Evolutionary conservation across 257 asterid species (phyloP).

Genomic region (Penstemon eatonii): DNA sequence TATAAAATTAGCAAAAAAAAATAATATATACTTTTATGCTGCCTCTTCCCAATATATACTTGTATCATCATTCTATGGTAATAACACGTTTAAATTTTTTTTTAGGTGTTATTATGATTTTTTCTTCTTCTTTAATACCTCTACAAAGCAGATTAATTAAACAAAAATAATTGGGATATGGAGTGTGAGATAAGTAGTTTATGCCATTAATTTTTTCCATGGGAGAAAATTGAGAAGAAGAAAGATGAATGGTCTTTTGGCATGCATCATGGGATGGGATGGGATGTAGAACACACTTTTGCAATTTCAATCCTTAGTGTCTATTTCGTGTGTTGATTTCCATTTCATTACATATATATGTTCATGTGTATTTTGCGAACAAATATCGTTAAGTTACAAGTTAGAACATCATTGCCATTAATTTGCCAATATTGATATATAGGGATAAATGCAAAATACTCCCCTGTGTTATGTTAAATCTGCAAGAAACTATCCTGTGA

Average conservation of each 20-base stretch:
- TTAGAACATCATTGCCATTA: background rate
- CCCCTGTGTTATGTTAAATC: background rate
- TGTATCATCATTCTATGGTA: slow-evolving; percentile 28
- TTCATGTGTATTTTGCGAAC: no score
- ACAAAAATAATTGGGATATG: no score
- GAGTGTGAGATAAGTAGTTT: slow-evolving; percentile 5
- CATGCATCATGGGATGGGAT: slow-evolving; percentile 33
- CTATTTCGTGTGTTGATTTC: background rate
- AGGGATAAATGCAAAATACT: background rate
- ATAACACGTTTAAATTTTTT: no score
- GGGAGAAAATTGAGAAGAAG: slow-evolving; percentile 5
- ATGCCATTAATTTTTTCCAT: slow-evolving; percentile 38
- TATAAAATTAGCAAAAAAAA: slow-evolving; percentile 16
- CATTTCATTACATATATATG: background rate
- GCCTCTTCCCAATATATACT: slow-evolving; percentile 18
- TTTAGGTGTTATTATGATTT: no score
- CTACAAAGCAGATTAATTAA: no score
- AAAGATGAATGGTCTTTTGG: slow-evolving; percentile 18
- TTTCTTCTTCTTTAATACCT: no score
- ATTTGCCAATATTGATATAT: background rate
- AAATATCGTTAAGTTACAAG: no score
- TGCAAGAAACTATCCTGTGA: background rate
- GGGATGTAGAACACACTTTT: slow-evolving; percentile 34
- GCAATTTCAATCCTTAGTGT: slow-evolving; percentile 30
- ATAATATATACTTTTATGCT: slow-evolving; percentile 26